A percentile compares a stretch with the other conserved stretches of the same genome.
Evolutionary conservation across 495 filamentous ascomycete genomes (phyloP).

Genomic region (Penicillium argentinense): DNA sequence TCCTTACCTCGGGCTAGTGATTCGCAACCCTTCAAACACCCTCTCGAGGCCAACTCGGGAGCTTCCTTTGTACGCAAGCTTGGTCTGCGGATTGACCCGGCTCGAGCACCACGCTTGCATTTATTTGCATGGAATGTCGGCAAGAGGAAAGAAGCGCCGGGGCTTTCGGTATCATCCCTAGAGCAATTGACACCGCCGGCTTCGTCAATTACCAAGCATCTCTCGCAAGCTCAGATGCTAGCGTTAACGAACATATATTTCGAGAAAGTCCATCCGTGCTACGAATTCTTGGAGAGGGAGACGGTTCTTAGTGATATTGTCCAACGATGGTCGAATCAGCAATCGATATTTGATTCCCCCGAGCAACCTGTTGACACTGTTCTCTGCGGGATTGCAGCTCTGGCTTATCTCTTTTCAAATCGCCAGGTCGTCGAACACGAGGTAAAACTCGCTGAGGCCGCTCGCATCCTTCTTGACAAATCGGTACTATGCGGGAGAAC

Average conservation of each 20-base stretch:
- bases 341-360: slow-evolving; percentile 10
- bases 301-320: slow-evolving; percentile 29
- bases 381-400: slow-evolving; percentile 49
- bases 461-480: slow-evolving; percentile 46
- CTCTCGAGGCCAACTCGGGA: slow-evolving; percentile 54
- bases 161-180: slow-evolving; percentile 6
- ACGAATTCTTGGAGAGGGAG: slow-evolving; percentile 49
- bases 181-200: no score
- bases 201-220: slow-evolving; percentile 32
- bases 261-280: slow-evolving; percentile 49
- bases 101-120: slow-evolving; percentile 51
- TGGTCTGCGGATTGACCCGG: slow-evolving; percentile 50
- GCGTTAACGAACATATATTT: slow-evolving; percentile 45
- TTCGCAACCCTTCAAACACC: slow-evolving; percentile 8
- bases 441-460: slow-evolving; percentile 38
- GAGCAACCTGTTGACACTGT: slow-evolving; percentile 42
- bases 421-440: slow-evolving; percentile 33
- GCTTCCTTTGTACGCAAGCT: slow-evolving; percentile 55
- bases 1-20: slow-evolving; percentile 5
- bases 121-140: slow-evolving; percentile 59
- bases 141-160: slow-evolving; percentile 29
- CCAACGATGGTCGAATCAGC: slow-evolving; percentile 35
- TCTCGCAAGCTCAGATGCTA: slow-evolving; percentile 45
- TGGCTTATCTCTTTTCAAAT: slow-evolving; percentile 48
- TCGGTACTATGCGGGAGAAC: slow-evolving; percentile 27